Percentiles rank a stretch among this genome's conserved stretches.
Evolutionary conservation across 768 basidiomycete genomes (phyloP).

Genomic region (Leccinum aurantiacum): DNA sequence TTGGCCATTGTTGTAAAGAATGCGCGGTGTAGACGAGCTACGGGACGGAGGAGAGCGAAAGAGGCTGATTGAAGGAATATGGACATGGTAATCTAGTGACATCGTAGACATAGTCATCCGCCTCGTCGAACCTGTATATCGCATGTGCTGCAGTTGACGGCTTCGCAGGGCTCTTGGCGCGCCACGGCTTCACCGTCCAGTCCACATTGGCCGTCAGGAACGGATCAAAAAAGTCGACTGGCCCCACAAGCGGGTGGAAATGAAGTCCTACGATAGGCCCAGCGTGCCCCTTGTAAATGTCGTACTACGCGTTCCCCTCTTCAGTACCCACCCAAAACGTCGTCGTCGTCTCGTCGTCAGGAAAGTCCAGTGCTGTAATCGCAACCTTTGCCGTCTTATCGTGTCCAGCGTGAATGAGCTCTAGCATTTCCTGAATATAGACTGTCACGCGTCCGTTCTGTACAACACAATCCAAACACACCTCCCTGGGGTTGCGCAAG

Average conservation of each 20-base stretch:
- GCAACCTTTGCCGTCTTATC: slow-evolving; percentile 97
- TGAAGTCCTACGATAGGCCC: slow-evolving; percentile 93
- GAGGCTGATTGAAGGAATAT: neutral
- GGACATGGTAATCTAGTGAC: slow-evolving; percentile 43
- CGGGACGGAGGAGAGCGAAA: neutral
- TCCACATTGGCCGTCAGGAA: slow-evolving; percentile 93
- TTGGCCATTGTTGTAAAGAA: no score
- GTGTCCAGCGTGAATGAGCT: slow-evolving; percentile 84
- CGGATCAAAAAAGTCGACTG: slow-evolving; percentile 90
- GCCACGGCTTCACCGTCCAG: slow-evolving; percentile 99
- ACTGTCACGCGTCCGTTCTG: neutral
- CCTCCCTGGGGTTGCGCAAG: slow-evolving; percentile 92
- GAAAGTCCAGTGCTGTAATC: slow-evolving; percentile 91
- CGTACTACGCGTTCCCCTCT: slow-evolving; percentile 93
- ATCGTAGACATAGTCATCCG: slow-evolving; percentile 98
- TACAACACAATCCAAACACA: neutral
- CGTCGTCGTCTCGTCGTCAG: slow-evolving; percentile 93
- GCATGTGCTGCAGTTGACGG: slow-evolving; percentile 55
- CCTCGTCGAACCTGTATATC: slow-evolving; percentile 93
- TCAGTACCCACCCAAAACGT: slow-evolving; percentile 98
- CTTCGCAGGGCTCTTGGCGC: slow-evolving; percentile 74
- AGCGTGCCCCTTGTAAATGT: slow-evolving; percentile 89
- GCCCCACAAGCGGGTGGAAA: slow-evolving; percentile 73
- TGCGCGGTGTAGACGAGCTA: neutral
- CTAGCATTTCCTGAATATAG: slow-evolving; percentile 83